These are phyloP conservation scores for Myriosclerotinia duriaeana DNA, from an alignment of 2,329 filamentous ascomycete species.

Conservation along the genomic window DNA sequence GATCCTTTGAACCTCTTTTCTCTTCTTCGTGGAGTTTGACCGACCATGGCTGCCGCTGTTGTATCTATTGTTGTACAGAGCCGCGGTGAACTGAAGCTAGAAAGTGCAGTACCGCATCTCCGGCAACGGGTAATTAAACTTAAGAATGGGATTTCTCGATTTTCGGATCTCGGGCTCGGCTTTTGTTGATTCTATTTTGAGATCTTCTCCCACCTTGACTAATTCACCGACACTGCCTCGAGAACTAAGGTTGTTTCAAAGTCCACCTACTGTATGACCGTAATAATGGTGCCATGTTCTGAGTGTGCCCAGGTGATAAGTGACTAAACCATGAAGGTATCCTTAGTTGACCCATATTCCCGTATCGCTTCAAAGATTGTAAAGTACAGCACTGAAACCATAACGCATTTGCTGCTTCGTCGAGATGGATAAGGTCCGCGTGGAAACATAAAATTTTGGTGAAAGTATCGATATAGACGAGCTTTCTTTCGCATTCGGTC, in stretches of 20 bases:
- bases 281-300: slow-evolving; percentile 2
- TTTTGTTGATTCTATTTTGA: slow-evolving; percentile 16
- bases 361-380: neutral
- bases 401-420: neutral
- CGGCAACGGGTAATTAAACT: slow-evolving; percentile 1
- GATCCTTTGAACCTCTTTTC: slow-evolving; percentile 22
- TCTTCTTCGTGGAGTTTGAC: neutral
- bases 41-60: neutral
- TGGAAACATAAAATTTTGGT: neutral
- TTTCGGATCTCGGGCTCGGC: slow-evolving; percentile 8
- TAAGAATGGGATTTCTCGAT: slow-evolving; percentile 10
- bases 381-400: neutral
- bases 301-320: neutral
- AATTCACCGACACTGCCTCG: slow-evolving; percentile 19
- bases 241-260: slow-evolving; percentile 13
- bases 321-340: neutral
- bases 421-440: neutral
- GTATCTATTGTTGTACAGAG: neutral
- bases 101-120: slow-evolving; percentile 12
- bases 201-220: slow-evolving; percentile 17
- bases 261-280: slow-evolving; percentile 1
- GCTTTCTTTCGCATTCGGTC: neutral
- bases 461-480: neutral
- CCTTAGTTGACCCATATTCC: neutral
- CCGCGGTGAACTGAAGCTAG: neutral